Evolutionary conservation across 2,329 filamentous ascomycete genomes (phyloP).

Genomic region (Ophiostoma novo-ulmi): DNA sequence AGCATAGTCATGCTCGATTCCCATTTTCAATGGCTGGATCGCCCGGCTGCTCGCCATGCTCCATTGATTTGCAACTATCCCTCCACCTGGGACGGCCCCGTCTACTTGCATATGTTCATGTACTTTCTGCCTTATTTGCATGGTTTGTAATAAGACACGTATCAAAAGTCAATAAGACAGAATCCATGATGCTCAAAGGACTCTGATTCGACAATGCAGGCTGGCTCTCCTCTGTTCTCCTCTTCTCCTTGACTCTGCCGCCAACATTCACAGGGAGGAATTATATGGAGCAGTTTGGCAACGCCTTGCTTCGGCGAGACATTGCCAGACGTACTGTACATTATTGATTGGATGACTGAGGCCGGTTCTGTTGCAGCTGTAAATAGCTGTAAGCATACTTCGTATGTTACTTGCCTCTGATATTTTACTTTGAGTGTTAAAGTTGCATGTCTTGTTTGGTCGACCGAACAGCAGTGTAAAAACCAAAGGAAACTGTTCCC

Average conservation of each 20-base stretch:
- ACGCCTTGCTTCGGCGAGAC: background rate
- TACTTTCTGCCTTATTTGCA: background rate
- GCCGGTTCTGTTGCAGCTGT: background rate
- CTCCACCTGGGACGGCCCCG: constrained; percentile 7
- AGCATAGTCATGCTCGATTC: background rate
- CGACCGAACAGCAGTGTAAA: background rate
- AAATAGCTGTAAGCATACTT: background rate
- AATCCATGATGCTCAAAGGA: background rate
- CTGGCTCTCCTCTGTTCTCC: background rate
- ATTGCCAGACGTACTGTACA: constrained; percentile 9
- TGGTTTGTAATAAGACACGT: background rate
- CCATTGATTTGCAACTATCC: constrained; percentile 4
- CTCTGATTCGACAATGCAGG: background rate
- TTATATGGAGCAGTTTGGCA: background rate
- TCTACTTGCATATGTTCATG: background rate
- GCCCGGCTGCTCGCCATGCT: constrained; percentile 1
- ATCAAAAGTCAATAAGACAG: background rate
- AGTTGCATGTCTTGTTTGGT: background rate
- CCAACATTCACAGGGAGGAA: background rate
- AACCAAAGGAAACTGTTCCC: background rate
- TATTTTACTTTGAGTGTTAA: background rate
- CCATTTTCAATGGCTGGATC: constrained; percentile 9
- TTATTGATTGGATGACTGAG: background rate
- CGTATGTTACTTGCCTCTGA: background rate
- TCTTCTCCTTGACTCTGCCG: background rate